Evolutionary conservation across 768 basidiomycete genomes (phyloP), one percentile per base, ranked within the genome.

Genomic region (Boletus bicolor): DNA sequence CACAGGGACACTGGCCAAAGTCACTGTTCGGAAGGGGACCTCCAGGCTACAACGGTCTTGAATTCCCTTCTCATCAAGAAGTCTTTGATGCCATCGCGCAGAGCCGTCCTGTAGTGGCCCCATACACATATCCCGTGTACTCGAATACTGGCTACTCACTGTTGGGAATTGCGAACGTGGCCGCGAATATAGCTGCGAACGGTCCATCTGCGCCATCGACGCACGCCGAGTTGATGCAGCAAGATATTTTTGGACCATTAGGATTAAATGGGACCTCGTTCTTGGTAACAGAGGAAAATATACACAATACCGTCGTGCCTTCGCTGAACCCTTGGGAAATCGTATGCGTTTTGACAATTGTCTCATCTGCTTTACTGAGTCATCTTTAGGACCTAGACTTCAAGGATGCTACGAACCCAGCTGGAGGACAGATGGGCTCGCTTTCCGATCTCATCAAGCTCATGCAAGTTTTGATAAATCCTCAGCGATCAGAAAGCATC

Each of bases 341-440:
- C 2, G 75, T 78, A 44, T 12, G 73, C 67, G 36, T 19, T 54
- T 21, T 44, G 35, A 34, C 15, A 6, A 5, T 12, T 30, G 10
- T 53, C 5, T 49, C 5, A 14, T 38, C 8, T 19, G 8, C 3
- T 44, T 35, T 19, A 7, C 42, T 51, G 30, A 63, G 19, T 39
- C 21, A 9, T 2, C 21, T n/a, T 24, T 41, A 79, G 73, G 78
- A 81, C 51, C 60, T 64, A 12, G 69, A 73, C 49, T 73, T 80
- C 54, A 54, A 64, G 17, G 76, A 77, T 47, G 63, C 72, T 0
- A 64, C 64, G 56, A 79, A 81, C 54, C 71, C 81, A 3, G 62
- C 77, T 3, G 81, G 76, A 3, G 82, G 80, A 2, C 82, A 84
- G 57, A 79, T 78, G 60, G 74, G 76, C 56, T 82, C 81, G 0